Conservation (phyloP, 257 asterid species). For the Handroanthus guayacan region DNA sequence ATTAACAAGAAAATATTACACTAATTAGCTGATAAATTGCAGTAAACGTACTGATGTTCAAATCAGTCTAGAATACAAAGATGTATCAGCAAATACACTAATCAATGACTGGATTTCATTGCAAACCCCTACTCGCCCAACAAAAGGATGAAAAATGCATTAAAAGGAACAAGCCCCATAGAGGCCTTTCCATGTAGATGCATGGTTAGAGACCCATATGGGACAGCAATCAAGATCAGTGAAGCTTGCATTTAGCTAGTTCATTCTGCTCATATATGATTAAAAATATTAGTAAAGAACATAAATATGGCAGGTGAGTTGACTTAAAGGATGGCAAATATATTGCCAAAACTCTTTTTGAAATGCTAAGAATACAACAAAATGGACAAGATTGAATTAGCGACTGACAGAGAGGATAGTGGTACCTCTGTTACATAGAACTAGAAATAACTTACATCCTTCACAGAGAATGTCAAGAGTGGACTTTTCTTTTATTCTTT, state of each 20-base stretch:
- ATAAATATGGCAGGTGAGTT: neutral
- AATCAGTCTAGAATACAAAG: neutral
- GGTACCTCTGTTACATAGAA: neutral
- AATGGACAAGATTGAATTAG: neutral
- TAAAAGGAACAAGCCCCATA: neutral
- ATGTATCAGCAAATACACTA: neutral
- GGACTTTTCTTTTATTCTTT: neutral
- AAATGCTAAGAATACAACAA: neutral
- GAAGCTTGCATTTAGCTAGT: neutral
- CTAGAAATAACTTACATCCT: neutral
- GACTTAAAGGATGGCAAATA: neutral
- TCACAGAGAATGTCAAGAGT: neutral
- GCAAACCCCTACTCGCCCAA: neutral
- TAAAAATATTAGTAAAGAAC: neutral
- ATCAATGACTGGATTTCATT: constrained; percentile 1
- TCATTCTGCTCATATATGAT: neutral
- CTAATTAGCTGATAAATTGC: neutral
- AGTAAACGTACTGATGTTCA: constrained; percentile 1
- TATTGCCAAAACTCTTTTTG: neutral
- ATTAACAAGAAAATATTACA: neutral
- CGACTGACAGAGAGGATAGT: neutral
- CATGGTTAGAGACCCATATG: neutral
- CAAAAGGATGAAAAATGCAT: neutral
- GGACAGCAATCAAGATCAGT: neutral
- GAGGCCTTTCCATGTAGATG: neutral